Evolutionary conservation across 2,329 filamentous ascomycete species (phyloP), one percentile per base, ranked within the genome.

Genomic region (Talaromyces funiculosus): DNA sequence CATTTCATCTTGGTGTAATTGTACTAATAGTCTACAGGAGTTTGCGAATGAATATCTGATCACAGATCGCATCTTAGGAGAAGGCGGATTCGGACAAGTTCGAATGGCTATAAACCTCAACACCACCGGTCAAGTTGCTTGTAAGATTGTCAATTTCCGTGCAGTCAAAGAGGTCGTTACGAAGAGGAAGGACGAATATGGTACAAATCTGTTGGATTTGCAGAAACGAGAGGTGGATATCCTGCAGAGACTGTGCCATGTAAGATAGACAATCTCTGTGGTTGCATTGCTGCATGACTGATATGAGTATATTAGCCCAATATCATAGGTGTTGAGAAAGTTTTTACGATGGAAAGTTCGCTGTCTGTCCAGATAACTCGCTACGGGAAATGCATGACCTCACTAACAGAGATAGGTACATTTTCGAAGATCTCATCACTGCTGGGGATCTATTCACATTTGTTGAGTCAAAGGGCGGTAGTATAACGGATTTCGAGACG

Each of bases 401-500:
- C 20, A 40, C 67, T 71, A 53, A 67, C 16, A 3, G 6, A 33
- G 47, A 29, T 60, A 82, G 81, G 18, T 87, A 84, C 67, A 82
- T 87, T 58, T 83, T 87, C 62, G 79, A 85, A 67, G 84, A 86
- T 47, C 76, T 87, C 9, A 69, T 85, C 53, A 81, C 83, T 2
- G 84, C 78, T 6, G 85, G 85, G 14, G 84, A 87, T 65, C 73
- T 87, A 1, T 82, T 85, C 64, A 86, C 84, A 0, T 86, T 81
- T 63, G 72, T 86, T 16, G 78, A 83, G 43, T 78, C 73, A 61
- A 81, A 80, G 62, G 75, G 78, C 12, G 76, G 73, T 3, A 72
- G 64, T 6, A 71, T 87, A 1, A 64, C 68, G 5, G 80, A 84
- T 61, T 73, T 80, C 1, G 78, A 84, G 64, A 75, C 81, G 24